phyloP scores from a whole-genome alignment of 2,329 filamentous ascomycete genomes.

The Aspergillus glaucus region DNA sequence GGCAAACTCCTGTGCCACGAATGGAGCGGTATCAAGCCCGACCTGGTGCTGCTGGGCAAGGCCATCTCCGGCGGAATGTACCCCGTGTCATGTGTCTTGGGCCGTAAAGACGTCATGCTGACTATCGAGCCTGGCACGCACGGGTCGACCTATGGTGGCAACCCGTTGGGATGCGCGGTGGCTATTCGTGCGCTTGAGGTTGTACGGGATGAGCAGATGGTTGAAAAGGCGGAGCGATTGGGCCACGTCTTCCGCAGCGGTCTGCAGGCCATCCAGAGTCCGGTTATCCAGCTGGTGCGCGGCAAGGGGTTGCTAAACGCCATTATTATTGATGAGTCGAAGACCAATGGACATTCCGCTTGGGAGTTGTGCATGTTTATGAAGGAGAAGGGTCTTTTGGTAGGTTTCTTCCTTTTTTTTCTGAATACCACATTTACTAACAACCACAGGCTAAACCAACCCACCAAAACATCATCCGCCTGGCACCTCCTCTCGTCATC shows the following conservation, averaged over 20 bases:
- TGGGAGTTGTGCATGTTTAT: slow-evolving; percentile 96
- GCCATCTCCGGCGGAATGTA: slow-evolving; percentile 98
- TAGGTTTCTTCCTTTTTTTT: slow-evolving; percentile 42
- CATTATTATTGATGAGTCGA: slow-evolving; percentile 86
- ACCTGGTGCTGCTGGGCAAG: slow-evolving; percentile 91
- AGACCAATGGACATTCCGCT: slow-evolving; percentile 76
- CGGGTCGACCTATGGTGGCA: slow-evolving; percentile 96
- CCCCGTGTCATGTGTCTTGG: slow-evolving; percentile 90
- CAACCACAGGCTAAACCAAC: slow-evolving; percentile 81
- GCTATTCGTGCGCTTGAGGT: slow-evolving; percentile 93
- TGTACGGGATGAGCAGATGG: slow-evolving; percentile 83
- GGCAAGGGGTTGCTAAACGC: slow-evolving; percentile 95
- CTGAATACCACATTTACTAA: background rate
- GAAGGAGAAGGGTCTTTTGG: slow-evolving; percentile 90
- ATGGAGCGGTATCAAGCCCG: slow-evolving; percentile 92
- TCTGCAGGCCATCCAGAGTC: slow-evolving; percentile 66
- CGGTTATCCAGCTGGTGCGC: slow-evolving; percentile 74
- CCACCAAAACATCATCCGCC: slow-evolving; percentile 95
- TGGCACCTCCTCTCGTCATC: slow-evolving; percentile 94
- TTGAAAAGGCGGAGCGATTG: slow-evolving; percentile 71
- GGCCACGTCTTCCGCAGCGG: slow-evolving; percentile 79
- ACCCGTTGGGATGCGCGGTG: slow-evolving; percentile 90
- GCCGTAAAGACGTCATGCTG: slow-evolving; percentile 85
- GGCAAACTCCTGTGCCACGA: slow-evolving; percentile 90
- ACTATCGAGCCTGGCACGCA: slow-evolving; percentile 95